Evolutionary conservation across 768 basidiomycete species (phyloP).

Genomic region (Kockovaella imperatae): DNA sequence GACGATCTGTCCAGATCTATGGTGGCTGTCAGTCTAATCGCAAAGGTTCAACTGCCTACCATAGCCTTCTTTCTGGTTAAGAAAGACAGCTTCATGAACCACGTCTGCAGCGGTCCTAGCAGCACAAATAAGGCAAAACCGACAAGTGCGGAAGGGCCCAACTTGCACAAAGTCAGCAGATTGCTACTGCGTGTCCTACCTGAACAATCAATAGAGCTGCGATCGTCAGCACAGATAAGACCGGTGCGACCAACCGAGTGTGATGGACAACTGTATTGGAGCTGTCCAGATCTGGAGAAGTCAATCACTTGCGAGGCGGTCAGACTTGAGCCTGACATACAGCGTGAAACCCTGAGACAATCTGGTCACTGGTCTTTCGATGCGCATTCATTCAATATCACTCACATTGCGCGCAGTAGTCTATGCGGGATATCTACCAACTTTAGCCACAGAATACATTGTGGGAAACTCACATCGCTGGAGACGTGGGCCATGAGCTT

Average conservation of each 20-base stretch:
- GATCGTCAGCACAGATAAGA: slow-evolving; percentile 2
- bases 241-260: slow-evolving; percentile 49
- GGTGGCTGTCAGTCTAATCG: background rate
- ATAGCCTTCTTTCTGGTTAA: slow-evolving; percentile 53
- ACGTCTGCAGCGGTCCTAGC: slow-evolving; percentile 58
- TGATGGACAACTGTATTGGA: slow-evolving; percentile 56
- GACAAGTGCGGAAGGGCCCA: slow-evolving; percentile 61
- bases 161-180: slow-evolving; percentile 47
- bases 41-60: slow-evolving; percentile 10
- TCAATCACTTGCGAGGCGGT: background rate
- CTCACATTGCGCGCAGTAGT: slow-evolving; percentile 55
- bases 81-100: slow-evolving; percentile 57
- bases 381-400: background rate
- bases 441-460: background rate
- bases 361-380: background rate
- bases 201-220: slow-evolving; percentile 13
- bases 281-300: slow-evolving; percentile 55
- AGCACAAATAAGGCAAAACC: slow-evolving; percentile 62
- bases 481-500: slow-evolving; percentile 43
- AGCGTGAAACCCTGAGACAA: slow-evolving; percentile 49
- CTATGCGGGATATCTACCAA: slow-evolving; percentile 33
- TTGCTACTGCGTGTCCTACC: background rate
- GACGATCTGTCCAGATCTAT: slow-evolving; percentile 55
- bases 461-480: slow-evolving; percentile 53
- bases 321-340: too few relatives aligned